Base-by-base conservation (phyloP, 768 basidiomycete genomes). In the Rhodosporidiobolus sp. region DNA sequence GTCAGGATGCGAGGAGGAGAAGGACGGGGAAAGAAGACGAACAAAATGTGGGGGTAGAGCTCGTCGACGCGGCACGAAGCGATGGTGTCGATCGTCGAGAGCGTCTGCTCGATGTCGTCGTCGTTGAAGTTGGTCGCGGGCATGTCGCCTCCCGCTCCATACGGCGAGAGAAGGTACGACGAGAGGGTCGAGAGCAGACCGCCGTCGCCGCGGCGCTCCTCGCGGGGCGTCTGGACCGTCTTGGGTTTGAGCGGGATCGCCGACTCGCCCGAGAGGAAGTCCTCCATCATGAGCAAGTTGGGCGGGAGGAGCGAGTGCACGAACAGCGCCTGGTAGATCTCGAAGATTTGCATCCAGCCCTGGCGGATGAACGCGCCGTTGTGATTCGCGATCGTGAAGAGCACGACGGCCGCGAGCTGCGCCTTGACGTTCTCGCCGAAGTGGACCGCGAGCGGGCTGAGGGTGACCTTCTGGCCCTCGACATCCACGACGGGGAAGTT, bases 321-420 rank as follows among this genome's bases (percentile, higher is more conserved):
- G 83, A 98, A 99, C 32, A 99, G 84, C 46, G 94, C 96, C 79
- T 94, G 90, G 82, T 95, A 94, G 89, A 98, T 97, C 81, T 98
- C 95, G 77, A 99, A 97, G 65, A 99, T 92, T 90, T 96, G 79
- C 28, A 26, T 88, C 96, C 96, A 99, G 34, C 95, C 94, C 80
- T 94, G 92, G 43, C 94, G 86, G 62, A 99, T 86, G 17, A 92
- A 90, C 75, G 92, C 90, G 14, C 92, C 94, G 79, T 98, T 94
- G 19, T 93, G 91, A 77, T 98, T 97, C 24, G 96, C 92, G 60
- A 98, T 95, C 73, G 94, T 94, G 83, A 99, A 99, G 63, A 99
- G 82, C 16, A 98, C 92, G 34, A 99, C 95, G 22, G 95, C 94
- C 48, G 96, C 95, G 32, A 99, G 84, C 79, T 99, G 96, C 16